These are phyloP conservation scores for Fusarium sp. DNA, from an alignment of 2,329 filamentous ascomycete genomes.

Conservation along the genomic window DNA sequence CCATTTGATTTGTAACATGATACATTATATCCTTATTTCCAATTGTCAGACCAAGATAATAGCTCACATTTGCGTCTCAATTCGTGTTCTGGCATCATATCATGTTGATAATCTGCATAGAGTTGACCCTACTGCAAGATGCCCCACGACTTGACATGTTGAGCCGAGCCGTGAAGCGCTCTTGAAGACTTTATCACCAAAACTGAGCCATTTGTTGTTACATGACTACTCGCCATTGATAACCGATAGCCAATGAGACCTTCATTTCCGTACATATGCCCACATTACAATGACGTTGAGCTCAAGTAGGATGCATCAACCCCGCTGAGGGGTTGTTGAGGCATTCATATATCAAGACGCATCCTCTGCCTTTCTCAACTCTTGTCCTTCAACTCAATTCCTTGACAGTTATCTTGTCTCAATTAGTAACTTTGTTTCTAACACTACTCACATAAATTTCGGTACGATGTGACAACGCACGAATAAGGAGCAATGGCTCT, in stretches of 20 bases:
- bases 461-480: constrained; percentile 43
- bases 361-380: neutral
- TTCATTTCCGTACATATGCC: neutral
- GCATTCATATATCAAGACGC: constrained; percentile 26
- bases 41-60: neutral
- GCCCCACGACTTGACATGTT: constrained; percentile 8
- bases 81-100: neutral
- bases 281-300: constrained; percentile 35
- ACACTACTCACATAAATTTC: constrained; percentile 1
- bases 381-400: constrained; percentile 1
- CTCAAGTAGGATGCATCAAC: constrained; percentile 12
- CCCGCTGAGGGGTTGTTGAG: constrained; percentile 36
- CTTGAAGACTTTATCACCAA: neutral
- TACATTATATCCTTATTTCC: neutral
- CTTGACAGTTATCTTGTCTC: neutral
- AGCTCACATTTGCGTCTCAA: neutral
- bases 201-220: constrained; percentile 5
- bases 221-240: constrained; percentile 17
- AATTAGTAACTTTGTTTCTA: neutral
- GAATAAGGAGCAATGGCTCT: constrained; percentile 38
- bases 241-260: constrained; percentile 32
- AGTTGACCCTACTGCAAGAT: constrained; percentile 17
- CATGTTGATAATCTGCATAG: neutral
- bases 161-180: neutral
- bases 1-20: neutral